A percentile compares a stretch with the other conserved stretches of the same genome.
phyloP scores from a whole-genome alignment of 192 early-diverging fungal species.

The Coemansia sp. region DNA sequence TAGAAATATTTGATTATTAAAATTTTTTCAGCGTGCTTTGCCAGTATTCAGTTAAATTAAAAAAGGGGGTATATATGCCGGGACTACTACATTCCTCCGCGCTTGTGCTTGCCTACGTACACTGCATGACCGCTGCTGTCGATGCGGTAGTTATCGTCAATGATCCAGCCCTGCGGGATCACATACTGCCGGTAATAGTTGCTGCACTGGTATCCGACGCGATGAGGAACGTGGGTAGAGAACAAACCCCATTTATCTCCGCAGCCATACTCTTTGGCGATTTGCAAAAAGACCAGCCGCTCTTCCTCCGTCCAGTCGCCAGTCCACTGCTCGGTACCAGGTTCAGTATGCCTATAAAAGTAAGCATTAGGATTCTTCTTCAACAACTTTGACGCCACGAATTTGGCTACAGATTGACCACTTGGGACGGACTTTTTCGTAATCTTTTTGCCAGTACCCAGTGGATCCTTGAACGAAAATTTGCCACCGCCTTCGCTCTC shows the following conservation, averaged over 20 bases:
- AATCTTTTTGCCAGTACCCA: slow-evolving; percentile 57
- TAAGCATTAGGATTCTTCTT: slow-evolving; percentile 79
- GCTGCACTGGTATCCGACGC: slow-evolving; percentile 57
- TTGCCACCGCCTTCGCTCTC: slow-evolving; percentile 76
- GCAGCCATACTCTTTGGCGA: slow-evolving; percentile 45
- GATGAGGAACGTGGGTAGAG: slow-evolving; percentile 42
- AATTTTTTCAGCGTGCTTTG: background rate
- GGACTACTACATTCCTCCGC: slow-evolving; percentile 2
- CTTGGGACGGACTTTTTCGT: slow-evolving; percentile 27
- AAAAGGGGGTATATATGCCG: background rate
- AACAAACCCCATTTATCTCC: slow-evolving; percentile 58
- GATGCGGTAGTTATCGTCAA: slow-evolving; percentile 52
- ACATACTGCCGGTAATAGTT: slow-evolving; percentile 58
- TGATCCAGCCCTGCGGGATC: slow-evolving; percentile 49
- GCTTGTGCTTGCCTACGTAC: slow-evolving; percentile 53
- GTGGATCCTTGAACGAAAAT: slow-evolving; percentile 69
- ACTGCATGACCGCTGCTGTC: slow-evolving; percentile 42
- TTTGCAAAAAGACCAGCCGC: slow-evolving; percentile 59
- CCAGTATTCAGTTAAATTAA: background rate
- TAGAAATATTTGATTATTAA: slow-evolving; percentile 3
- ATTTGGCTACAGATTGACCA: slow-evolving; percentile 54
- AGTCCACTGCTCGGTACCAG: slow-evolving; percentile 73
- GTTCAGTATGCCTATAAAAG: slow-evolving; percentile 78
- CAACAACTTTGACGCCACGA: slow-evolving; percentile 64
- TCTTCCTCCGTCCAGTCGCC: slow-evolving; percentile 76